Conservation (phyloP, 805 yeast genomes). For the Candida oleophila region DNA sequence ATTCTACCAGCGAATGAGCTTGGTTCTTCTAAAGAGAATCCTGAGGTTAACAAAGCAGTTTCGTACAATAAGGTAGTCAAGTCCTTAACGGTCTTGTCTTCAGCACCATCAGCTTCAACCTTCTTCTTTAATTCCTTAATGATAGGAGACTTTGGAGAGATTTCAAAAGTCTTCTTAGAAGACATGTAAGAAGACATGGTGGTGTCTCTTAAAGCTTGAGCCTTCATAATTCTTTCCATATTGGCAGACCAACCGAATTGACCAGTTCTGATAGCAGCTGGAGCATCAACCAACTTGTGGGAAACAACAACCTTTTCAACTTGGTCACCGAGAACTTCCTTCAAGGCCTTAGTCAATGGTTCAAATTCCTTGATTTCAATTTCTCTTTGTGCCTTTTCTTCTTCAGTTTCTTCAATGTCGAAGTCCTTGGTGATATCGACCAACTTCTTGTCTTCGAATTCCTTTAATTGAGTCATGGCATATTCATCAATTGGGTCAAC, state of each 20-base stretch:
- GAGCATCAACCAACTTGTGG: constrained; percentile 95
- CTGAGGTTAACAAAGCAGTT: constrained; percentile 97
- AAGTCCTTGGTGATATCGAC: constrained; percentile 99
- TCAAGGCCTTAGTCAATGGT: constrained; percentile 90
- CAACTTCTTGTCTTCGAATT: constrained; percentile 98
- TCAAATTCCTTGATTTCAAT: constrained; percentile 89
- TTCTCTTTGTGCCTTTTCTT: constrained; percentile 94
- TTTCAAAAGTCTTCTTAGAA: constrained; percentile 98
- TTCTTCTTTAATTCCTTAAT: constrained; percentile 93
- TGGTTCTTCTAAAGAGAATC: constrained; percentile 99
- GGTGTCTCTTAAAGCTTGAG: constrained; percentile 98
- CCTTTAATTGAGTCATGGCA: constrained; percentile 99
- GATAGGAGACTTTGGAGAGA: constrained; percentile 94
- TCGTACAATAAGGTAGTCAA: constrained; percentile 94
- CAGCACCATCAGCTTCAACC: constrained; percentile 96
- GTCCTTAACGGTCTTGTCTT: constrained; percentile 98
- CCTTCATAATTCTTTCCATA: constrained; percentile 99
- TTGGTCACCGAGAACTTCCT: constrained; percentile 96
- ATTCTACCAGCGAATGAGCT: constrained; percentile 95
- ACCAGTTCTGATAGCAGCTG: constrained; percentile 99
- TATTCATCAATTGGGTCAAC: constrained; percentile 99
- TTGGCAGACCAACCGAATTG: constrained; percentile 99
- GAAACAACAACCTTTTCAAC: constrained; percentile 99
- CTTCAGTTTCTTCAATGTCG: constrained; percentile 97
- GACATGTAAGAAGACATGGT: constrained; percentile 99